A percentile compares a stretch with the other conserved stretches of the same genome.
Evolutionary conservation across 208 protist genomes (phyloP).

Genomic region (Acanthamoeba lenticulata): DNA sequence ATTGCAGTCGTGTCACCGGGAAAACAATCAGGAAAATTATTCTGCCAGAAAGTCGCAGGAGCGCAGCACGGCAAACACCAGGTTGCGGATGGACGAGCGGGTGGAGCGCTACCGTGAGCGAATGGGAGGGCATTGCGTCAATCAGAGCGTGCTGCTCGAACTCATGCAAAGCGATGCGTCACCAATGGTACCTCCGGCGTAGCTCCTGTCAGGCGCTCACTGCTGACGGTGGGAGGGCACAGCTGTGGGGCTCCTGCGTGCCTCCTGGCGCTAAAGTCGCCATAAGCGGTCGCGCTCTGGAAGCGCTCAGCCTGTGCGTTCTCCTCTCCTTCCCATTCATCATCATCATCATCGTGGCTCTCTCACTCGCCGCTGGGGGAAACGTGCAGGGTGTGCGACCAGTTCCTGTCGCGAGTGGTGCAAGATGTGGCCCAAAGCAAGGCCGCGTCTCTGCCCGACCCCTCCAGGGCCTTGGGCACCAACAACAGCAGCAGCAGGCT

Average conservation of each 20-base stretch:
- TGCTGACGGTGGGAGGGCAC: no score
- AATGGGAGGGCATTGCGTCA: neutral
- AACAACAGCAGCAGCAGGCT: neutral
- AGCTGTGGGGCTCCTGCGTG: no score
- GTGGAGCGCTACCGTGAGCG: neutral
- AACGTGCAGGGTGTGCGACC: neutral
- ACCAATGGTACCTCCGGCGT: no score
- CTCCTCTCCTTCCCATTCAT: neutral
- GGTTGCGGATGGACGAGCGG: neutral
- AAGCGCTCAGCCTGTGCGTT: neutral
- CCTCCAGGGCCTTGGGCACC: no score
- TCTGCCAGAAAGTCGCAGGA: neutral
- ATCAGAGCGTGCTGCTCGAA: no score
- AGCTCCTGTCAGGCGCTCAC: no score
- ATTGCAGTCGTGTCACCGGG: no score
- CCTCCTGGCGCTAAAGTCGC: neutral
- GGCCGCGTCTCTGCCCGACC: neutral
- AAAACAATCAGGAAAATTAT: no score
- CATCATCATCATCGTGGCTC: neutral
- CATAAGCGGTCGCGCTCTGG: neutral
- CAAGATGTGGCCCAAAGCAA: neutral
- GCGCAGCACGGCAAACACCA: neutral
- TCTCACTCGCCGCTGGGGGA: no score
- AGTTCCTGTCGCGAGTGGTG: neutral
- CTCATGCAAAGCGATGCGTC: no score